These are phyloP conservation scores for Ceratobasidium sp. DNA, from an alignment of 1,284 basidiomycete species.

Conservation along the genomic window DNA sequence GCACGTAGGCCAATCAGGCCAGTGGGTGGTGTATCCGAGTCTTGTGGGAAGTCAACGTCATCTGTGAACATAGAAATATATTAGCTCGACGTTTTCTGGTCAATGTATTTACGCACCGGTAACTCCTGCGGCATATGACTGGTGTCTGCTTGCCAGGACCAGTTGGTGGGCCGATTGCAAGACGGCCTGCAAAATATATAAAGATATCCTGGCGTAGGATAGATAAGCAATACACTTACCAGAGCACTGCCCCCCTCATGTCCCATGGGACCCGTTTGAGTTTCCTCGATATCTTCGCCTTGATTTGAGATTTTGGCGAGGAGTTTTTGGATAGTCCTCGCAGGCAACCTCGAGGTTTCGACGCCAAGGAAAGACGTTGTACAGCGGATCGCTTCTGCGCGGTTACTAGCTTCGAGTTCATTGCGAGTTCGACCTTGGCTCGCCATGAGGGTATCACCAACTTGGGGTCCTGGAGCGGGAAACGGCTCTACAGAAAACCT, in stretches of 20 bases:
- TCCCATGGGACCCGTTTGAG: constrained; percentile 10
- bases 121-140: not conserved
- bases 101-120: not conserved
- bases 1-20: too few species aligned
- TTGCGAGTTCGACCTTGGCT: not conserved
- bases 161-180: not conserved
- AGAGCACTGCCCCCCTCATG: constrained; percentile 1
- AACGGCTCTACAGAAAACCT: constrained; percentile 6
- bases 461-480: constrained; percentile 5
- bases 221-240: too few species aligned
- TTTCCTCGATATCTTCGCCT: not conserved
- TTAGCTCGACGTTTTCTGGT: too few species aligned
- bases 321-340: not conserved
- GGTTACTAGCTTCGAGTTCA: not conserved
- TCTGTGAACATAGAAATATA: too few species aligned
- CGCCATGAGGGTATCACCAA: not conserved
- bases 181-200: constrained; percentile 3
- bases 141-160: constrained; percentile 10
- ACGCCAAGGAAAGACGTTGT: not conserved
- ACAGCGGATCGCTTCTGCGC: not conserved
- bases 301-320: not conserved
- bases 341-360: not conserved
- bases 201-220: too few species aligned
- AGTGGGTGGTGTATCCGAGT: too few species aligned
- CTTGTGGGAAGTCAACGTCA: too few species aligned